A percentile compares a stretch with the other conserved stretches of the same genome.
These are phyloP conservation scores for Alloteropsis angusta DNA, from an alignment of 202 grass and related monocot species.

Conservation along the genomic window DNA sequence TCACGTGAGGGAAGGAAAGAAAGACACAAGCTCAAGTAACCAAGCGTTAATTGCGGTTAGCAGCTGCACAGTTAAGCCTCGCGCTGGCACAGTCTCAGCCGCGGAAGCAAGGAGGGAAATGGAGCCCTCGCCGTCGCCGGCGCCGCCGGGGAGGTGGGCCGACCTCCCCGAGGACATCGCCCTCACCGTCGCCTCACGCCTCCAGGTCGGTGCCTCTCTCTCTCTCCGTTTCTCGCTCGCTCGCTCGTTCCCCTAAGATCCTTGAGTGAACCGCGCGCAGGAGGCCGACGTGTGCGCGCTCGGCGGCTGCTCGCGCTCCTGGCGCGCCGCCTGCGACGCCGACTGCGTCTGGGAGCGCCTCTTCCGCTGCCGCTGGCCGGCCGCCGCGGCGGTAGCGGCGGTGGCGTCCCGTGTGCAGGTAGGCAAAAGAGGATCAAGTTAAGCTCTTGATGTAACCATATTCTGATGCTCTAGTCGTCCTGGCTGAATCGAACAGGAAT, in stretches of 20 bases:
- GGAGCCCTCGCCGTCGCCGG: conserved; percentile 22
- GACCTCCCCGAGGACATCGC: conserved; percentile 46
- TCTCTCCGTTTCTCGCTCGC: no score
- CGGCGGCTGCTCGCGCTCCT: conserved; percentile 51
- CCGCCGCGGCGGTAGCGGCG: neutral
- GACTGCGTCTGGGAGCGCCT: conserved; percentile 64
- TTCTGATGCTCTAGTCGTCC: neutral
- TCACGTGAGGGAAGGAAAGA: no score
- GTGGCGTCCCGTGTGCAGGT: conserved; percentile 21
- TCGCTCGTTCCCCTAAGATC: neutral
- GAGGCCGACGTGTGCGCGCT: conserved; percentile 71
- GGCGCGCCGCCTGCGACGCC: conserved; percentile 55
- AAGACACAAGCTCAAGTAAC: neutral
- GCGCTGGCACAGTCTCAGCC: neutral
- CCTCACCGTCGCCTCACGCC: conserved; percentile 30
- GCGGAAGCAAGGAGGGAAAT: conserved; percentile 10
- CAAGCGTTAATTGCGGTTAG: neutral
- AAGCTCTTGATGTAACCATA: neutral
- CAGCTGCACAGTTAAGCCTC: neutral
- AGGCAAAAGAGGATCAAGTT: neutral
- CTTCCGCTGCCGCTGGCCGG: conserved; percentile 63
- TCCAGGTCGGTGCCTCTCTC: conserved; percentile 28
- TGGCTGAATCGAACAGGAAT: neutral
- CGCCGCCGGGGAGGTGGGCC: conserved; percentile 19
- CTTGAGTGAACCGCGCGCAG: conserved; percentile 16